These are phyloP conservation scores for Xylaria nigripes DNA, from an alignment of 495 filamentous ascomycete species.

Conservation along the genomic window DNA sequence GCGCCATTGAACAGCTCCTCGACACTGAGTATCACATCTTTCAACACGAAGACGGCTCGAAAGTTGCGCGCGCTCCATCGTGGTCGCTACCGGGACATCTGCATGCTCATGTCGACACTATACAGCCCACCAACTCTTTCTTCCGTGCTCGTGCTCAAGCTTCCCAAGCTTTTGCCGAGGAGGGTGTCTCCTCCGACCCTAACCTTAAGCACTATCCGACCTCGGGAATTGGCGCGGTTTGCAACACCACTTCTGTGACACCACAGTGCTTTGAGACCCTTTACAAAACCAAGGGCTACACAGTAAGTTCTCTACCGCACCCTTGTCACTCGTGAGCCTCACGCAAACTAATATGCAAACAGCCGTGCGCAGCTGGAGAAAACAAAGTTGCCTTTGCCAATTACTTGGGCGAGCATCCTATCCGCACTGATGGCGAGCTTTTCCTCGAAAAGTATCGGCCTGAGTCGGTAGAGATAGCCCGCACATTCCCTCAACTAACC, in stretches of 20 bases:
- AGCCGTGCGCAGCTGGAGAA: conserved; percentile 30
- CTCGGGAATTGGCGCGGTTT: conserved; percentile 31
- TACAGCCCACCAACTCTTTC: conserved; percentile 65
- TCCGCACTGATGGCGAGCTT: conserved; percentile 40
- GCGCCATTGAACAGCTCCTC: conserved; percentile 46
- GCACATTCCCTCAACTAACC: conserved; percentile 34
- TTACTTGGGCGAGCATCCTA: conserved; percentile 42
- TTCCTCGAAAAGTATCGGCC: conserved; percentile 45
- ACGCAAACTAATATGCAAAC: neutral
- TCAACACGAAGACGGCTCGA: conserved; percentile 37
- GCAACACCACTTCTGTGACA: conserved; percentile 45
- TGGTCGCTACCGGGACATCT: conserved; percentile 58
- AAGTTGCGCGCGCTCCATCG: conserved; percentile 46
- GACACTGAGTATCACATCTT: conserved; percentile 53
- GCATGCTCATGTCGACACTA: conserved; percentile 50
- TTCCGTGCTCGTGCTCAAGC: conserved; percentile 21
- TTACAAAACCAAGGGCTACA: conserved; percentile 47
- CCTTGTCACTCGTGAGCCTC: neutral
- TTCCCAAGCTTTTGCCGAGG: conserved; percentile 18
- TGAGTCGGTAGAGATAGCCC: conserved; percentile 34
- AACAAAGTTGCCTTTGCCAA: conserved; percentile 44
- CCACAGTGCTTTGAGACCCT: conserved; percentile 47
- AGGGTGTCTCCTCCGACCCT: conserved; percentile 14
- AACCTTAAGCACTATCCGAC: conserved; percentile 18
- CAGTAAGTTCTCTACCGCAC: conserved; percentile 3